Conservation (phyloP, 352 stramenopile species). For the Blastocystis sp. region DNA sequence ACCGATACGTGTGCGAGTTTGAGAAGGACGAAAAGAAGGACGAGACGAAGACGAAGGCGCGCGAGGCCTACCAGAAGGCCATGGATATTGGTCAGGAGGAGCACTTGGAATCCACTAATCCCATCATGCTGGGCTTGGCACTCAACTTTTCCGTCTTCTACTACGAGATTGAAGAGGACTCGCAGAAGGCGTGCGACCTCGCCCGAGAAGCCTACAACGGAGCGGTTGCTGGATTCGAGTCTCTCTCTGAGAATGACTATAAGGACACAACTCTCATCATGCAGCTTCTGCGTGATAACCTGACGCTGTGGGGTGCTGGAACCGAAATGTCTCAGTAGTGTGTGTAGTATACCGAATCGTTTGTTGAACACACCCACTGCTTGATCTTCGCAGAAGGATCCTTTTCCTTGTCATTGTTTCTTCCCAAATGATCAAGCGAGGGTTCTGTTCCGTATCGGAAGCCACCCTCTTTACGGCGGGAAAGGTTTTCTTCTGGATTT, state of each 20-base stretch:
- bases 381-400: too few species aligned
- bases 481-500: background rate
- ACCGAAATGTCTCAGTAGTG: slow-evolving; percentile 65
- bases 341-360: background rate
- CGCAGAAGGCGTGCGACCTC: slow-evolving; percentile 77
- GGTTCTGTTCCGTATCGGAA: background rate
- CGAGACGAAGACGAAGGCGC: slow-evolving; percentile 61
- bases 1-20: slow-evolving; percentile 97
- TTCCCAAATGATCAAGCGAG: background rate
- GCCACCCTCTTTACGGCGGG: background rate
- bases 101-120: slow-evolving; percentile 89
- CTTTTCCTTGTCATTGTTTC: background rate
- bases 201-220: slow-evolving; percentile 94
- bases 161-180: slow-evolving; percentile 96
- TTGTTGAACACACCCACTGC: background rate
- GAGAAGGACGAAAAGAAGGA: slow-evolving; percentile 85
- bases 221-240: slow-evolving; percentile 96
- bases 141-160: slow-evolving; percentile 98
- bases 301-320: slow-evolving; percentile 94
- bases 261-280: slow-evolving; percentile 99
- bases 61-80: slow-evolving; percentile 20
- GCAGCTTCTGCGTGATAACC: slow-evolving; percentile 96
- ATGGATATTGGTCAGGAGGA: slow-evolving; percentile 60
- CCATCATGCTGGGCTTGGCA: slow-evolving; percentile 92
- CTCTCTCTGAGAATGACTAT: slow-evolving; percentile 93